Evolutionary conservation across 768 basidiomycete genomes (phyloP).

Genomic region (Udeniomyces megalosporus): DNA sequence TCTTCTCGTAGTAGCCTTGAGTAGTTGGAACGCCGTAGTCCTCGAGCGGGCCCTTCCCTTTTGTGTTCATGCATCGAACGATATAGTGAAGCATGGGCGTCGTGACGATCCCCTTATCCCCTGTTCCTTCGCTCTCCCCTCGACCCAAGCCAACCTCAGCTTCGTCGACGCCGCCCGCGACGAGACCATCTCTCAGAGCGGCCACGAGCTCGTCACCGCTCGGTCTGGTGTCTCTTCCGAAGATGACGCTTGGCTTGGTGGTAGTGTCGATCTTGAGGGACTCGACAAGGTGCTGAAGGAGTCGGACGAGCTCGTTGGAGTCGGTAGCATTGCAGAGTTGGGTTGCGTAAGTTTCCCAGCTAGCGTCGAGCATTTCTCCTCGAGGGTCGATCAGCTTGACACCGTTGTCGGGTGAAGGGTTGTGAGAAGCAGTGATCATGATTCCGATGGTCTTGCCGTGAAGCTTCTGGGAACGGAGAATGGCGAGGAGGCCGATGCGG

Average conservation of each 20-base stretch:
- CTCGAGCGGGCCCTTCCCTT: conserved; percentile 47
- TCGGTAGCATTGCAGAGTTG: conserved; percentile 64
- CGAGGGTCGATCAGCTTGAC: conserved; percentile 95
- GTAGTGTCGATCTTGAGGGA: conserved; percentile 57
- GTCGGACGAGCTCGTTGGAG: conserved; percentile 52
- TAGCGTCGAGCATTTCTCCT: conserved; percentile 88
- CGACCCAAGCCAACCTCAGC: conserved; percentile 33
- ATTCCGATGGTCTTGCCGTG: conserved; percentile 85
- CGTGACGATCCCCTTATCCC: conserved; percentile 70
- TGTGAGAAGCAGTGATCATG: conserved; percentile 99
- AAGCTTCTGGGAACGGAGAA: conserved; percentile 74
- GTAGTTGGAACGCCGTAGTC: conserved; percentile 65
- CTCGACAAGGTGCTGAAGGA: conserved; percentile 47
- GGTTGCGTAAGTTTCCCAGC: conserved; percentile 85
- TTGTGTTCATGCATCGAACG: conserved; percentile 78
- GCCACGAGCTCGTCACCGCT: conserved; percentile 60
- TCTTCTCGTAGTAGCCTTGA: conserved; percentile 68
- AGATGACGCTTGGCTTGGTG: conserved; percentile 66
- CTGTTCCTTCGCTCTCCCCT: background rate
- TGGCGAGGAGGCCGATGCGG: conserved; percentile 78
- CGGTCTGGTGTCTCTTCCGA: conserved; percentile 83
- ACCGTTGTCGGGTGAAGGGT: conserved; percentile 95
- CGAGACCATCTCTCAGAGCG: conserved; percentile 68
- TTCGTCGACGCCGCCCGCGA: conserved; percentile 40
- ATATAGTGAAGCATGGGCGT: conserved; percentile 94